Conservation (phyloP, 257 asterid species). For the Voacanga thouarsii region DNA sequence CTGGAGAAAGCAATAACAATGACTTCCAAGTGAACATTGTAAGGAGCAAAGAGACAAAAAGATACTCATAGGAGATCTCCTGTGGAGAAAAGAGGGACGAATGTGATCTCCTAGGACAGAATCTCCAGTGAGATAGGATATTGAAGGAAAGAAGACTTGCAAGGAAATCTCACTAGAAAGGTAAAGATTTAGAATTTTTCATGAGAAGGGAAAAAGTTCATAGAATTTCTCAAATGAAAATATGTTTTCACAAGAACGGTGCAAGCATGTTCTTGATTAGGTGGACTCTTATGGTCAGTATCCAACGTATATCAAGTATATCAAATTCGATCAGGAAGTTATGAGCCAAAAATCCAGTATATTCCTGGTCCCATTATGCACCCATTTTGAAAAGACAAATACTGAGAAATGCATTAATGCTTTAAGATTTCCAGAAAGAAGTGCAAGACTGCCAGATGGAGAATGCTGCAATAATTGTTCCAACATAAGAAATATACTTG, state of each 20-base stretch:
- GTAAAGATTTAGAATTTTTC: too few relatives aligned
- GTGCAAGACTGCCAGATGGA: neutral
- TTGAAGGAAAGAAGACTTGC: too few relatives aligned
- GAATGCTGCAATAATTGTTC: neutral
- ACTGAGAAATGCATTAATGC: neutral
- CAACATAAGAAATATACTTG: neutral
- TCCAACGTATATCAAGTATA: neutral
- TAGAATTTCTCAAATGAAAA: neutral
- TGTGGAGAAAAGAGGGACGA: too few relatives aligned
- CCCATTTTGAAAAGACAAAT: neutral
- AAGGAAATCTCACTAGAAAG: too few relatives aligned
- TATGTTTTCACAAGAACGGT: neutral
- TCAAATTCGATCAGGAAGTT: neutral
- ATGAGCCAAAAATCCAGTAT: neutral
- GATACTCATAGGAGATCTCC: too few relatives aligned
- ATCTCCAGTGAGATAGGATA: too few relatives aligned
- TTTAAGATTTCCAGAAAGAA: neutral
- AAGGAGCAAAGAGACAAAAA: too few relatives aligned
- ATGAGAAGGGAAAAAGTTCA: neutral
- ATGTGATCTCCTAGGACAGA: too few relatives aligned
- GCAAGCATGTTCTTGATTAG: neutral
- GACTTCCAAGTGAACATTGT: too few relatives aligned
- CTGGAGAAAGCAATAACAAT: too few relatives aligned
- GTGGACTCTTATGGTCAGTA: neutral
- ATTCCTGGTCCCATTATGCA: neutral